Percentiles rank a stretch among this genome's conserved stretches.
Evolutionary conservation across 2,329 filamentous ascomycete genomes (phyloP).

Genomic region (Ustulina deusta): DNA sequence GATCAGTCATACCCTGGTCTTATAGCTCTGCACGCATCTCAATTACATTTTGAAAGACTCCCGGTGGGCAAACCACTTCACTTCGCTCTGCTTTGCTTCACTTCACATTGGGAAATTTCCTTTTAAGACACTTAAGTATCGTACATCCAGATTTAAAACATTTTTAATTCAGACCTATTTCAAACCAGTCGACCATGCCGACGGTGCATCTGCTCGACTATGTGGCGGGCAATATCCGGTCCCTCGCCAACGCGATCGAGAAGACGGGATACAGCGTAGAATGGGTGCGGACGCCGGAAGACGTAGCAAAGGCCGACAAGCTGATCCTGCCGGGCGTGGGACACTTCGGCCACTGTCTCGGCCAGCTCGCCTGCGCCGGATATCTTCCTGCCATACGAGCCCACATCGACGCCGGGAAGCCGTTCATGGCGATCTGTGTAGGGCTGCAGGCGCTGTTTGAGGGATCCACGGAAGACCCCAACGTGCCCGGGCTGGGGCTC

Average conservation of each 20-base stretch:
- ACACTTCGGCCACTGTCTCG: slow-evolving; percentile 96
- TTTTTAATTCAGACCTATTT: not conserved
- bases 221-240: slow-evolving; percentile 95
- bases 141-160: not conserved
- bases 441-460: slow-evolving; percentile 91
- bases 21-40: not conserved
- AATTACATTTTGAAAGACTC: not conserved
- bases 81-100: not conserved
- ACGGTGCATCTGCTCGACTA: slow-evolving; percentile 86
- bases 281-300: slow-evolving; percentile 88
- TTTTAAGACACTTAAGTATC: not conserved
- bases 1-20: slow-evolving; percentile 7
- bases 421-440: slow-evolving; percentile 98
- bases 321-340: slow-evolving; percentile 96
- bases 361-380: slow-evolving; percentile 82
- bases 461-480: slow-evolving; percentile 81
- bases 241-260: slow-evolving; percentile 96
- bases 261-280: slow-evolving; percentile 93
- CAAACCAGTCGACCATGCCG: slow-evolving; percentile 68
- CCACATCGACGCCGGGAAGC: slow-evolving; percentile 91
- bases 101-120: not conserved
- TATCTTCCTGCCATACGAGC: slow-evolving; percentile 85
- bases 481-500: slow-evolving; percentile 78
- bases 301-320: slow-evolving; percentile 89
- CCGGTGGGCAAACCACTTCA: not conserved